phyloP scores from a whole-genome alignment of 2,329 filamentous ascomycete genomes.

The Colletotrichum tamarilloi region DNA sequence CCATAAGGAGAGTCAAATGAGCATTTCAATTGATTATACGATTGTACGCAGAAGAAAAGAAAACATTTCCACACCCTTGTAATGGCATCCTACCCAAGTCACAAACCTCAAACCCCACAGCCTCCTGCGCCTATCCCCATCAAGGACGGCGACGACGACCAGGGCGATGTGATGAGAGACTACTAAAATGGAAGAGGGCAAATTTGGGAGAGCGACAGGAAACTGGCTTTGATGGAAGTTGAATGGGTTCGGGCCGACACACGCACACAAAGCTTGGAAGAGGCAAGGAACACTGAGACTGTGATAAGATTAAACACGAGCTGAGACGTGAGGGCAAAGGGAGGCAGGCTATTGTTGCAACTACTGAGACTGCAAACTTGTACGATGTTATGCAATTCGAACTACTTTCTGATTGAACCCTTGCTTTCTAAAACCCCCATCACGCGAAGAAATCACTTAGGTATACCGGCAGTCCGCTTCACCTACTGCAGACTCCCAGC shows the following conservation, averaged over 20 bases:
- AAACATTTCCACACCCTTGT: too few species aligned
- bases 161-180: slow-evolving; percentile 32
- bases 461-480: neutral
- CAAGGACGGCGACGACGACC: slow-evolving; percentile 34
- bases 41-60: neutral
- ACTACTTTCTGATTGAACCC: neutral
- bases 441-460: neutral
- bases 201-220: neutral
- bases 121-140: slow-evolving; percentile 37
- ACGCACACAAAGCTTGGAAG: too few species aligned
- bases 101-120: slow-evolving; percentile 37
- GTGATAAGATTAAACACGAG: too few species aligned
- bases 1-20: neutral
- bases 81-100: slow-evolving; percentile 32
- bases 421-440: too few species aligned
- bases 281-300: too few species aligned
- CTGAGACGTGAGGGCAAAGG: neutral
- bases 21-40: neutral
- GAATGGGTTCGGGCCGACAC: neutral
- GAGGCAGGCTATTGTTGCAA: neutral
- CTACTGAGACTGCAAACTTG: neutral
- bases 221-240: neutral
- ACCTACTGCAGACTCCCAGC: neutral
- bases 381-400: neutral
- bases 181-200: slow-evolving; percentile 12